Evolutionary conservation across 2,329 filamentous ascomycete species (phyloP), one percentile per base, ranked within the genome.

Genomic region (Exutisphaerella laricina): DNA sequence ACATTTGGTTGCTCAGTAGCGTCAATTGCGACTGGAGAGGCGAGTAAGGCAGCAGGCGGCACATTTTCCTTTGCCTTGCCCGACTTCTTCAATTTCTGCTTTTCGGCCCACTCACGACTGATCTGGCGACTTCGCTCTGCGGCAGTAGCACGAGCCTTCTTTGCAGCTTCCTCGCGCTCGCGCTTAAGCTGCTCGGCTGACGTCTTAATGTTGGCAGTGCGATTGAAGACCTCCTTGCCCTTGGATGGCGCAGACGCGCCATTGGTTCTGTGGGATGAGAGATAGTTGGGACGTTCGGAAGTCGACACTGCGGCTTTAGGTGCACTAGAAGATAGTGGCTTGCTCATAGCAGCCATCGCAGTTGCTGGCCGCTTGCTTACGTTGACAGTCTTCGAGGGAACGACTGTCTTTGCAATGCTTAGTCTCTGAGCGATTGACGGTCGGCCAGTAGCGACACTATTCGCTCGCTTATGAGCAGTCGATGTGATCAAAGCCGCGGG

Each of bases 91-190:
- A 35, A 30, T 49, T 59, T 66, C 60, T 70, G 66, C 61, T 66
- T 69, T 59, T 71, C 69, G 4, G 71, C 71, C 71, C 71, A 74
- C 55, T 72, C 70, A 8, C 70, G 51, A 52, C 66, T 69, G 26
- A 65, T 60, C 29, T 63, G 61, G 12, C 71, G 54, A 0, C 70
- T 65, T 4, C 70, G 51, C 57, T 72, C 70, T 0, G 70, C 67
- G 5, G 71, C 71, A 21, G 67, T 67, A 1, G 63, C 66, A 22
- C 71, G 58, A 16, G 71, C 71, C 48, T 62, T 64, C 56, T 66
- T 70, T 0, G 70, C 67, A 2, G 69, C 70, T 12, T 72, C 70
- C 46, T 73, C 71, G 48, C 72, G 73, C 38, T 68, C 69, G 12
- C 51, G 60, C 41, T 66, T 62, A 49, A 67, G 64, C 37, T 58